A percentile compares a stretch with the other conserved stretches of the same genome.
Conservation (phyloP, 2,329 filamentous ascomycete species). For the Cladobotryum protrusum region DNA sequence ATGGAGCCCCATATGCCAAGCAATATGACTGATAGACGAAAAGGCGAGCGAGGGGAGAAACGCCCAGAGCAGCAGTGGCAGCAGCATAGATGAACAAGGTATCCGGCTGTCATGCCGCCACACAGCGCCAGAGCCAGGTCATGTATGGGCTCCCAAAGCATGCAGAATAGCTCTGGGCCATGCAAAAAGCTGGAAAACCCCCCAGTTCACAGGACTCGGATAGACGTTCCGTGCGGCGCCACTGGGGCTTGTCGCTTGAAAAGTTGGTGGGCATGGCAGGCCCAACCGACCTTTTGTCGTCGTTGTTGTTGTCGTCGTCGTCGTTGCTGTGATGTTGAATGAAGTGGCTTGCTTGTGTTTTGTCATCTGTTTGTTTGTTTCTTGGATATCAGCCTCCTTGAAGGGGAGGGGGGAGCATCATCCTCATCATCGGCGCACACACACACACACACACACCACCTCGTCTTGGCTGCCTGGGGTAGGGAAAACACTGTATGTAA, state of each 20-base stretch:
- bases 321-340: too few relatives aligned
- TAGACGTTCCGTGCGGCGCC: neutral
- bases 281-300: too few relatives aligned
- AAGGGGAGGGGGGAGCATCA: too few relatives aligned
- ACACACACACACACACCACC: too few relatives aligned
- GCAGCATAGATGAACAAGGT: neutral
- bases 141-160: neutral
- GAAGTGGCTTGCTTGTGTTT: too few relatives aligned
- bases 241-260: neutral
- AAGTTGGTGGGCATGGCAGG: neutral
- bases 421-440: too few relatives aligned
- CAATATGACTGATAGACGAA: neutral
- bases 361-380: too few relatives aligned
- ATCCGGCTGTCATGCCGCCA: neutral
- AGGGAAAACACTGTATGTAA: too few relatives aligned
- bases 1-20: neutral
- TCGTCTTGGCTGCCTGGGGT: too few relatives aligned
- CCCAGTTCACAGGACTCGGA: neutral
- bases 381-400: too few relatives aligned
- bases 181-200: neutral
- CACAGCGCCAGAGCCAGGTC: neutral
- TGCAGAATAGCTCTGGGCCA: too few relatives aligned
- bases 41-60: neutral
- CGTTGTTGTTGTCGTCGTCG: too few relatives aligned
- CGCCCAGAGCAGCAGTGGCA: neutral